A percentile compares a stretch with the other conserved stretches of the same genome.
phyloP scores from a whole-genome alignment of 2,329 filamentous ascomycete genomes.

The Arthrobotrys musiformis region DNA sequence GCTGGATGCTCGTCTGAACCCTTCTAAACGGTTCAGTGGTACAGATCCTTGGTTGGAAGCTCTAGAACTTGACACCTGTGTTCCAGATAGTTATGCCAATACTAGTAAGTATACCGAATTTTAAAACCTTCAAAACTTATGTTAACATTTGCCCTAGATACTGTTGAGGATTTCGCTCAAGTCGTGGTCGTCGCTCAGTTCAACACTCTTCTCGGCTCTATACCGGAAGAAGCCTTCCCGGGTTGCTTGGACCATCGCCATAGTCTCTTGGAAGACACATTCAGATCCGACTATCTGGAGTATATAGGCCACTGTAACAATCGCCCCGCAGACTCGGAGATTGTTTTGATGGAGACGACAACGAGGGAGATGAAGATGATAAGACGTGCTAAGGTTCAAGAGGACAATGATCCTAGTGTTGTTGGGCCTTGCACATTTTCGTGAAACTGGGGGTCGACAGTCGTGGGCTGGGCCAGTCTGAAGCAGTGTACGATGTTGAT shows the following conservation, averaged over 20 bases:
- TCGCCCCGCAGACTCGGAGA: conserved; percentile 35
- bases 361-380: conserved; percentile 39
- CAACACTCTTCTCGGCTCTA: conserved; percentile 46
- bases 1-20: conserved; percentile 39
- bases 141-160: conserved; percentile 14
- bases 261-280: conserved; percentile 32
- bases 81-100: conserved; percentile 51
- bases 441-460: not conserved
- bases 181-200: conserved; percentile 43
- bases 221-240: conserved; percentile 33
- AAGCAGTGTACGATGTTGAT: not conserved
- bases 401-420: not conserved
- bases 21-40: conserved; percentile 27
- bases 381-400: conserved; percentile 12
- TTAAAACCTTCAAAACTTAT: not conserved
- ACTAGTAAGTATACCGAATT: conserved; percentile 21
- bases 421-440: conserved; percentile 28
- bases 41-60: conserved; percentile 30
- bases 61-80: conserved; percentile 41
- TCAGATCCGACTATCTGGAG: conserved; percentile 18
- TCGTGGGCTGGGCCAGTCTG: not conserved
- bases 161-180: conserved; percentile 52
- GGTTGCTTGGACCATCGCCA: conserved; percentile 51
- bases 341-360: conserved; percentile 33
- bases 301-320: conserved; percentile 28